Base-by-base conservation (phyloP, 1,139 yeast species). In the Candida sp. region DNA sequence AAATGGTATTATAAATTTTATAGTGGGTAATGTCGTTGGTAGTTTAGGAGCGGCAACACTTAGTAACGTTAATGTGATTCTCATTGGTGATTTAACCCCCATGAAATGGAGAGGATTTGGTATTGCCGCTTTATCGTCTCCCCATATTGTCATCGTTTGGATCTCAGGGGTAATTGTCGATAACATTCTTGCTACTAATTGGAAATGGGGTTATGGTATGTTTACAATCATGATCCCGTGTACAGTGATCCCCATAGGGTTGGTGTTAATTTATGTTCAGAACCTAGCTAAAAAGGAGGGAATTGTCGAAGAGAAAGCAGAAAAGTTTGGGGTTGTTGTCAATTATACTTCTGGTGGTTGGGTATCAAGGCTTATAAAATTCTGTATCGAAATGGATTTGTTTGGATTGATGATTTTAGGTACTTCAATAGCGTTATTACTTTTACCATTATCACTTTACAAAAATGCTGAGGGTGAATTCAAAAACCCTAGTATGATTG, bases 401-500 rank as follows among this genome's bases (percentile, higher is more conserved):
- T 43, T 66, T 30, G 72, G 72, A 21, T 50, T 67, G 39, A 35
- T 66, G 11, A 42, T 67, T 7, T 51, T 66, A 42, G 70, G 66
- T 1, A 60, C 64, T 38, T 71, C 67, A 9, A 66, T 65, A 55
- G 49, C 66, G 22, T 49, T 67, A 22, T 52, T 68, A 22, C 46
- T 67, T 39, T 54, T 67, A 27, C 73, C 73, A 22, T 62, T 65
- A 41, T 64, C 70, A 1, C 38, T 50, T 9, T 42, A 43, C 29
- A 21, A 35, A 15, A 33, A 52, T 35, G 72, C 70, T 15, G 40
- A 49, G 1, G 54, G 54, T 21, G 61, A 58, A 9, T 67, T 68
- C 67, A 53, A 45, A 25, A 66, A 65, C 45, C 70, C 71, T 32
- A 63, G 68, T 45, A 51, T 67, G 51, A 66, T 67, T 43, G 71